Evolutionary conservation across 116 monocot genomes (phyloP), one percentile per base, ranked within the genome.

Genomic region (Iris pallida): DNA sequence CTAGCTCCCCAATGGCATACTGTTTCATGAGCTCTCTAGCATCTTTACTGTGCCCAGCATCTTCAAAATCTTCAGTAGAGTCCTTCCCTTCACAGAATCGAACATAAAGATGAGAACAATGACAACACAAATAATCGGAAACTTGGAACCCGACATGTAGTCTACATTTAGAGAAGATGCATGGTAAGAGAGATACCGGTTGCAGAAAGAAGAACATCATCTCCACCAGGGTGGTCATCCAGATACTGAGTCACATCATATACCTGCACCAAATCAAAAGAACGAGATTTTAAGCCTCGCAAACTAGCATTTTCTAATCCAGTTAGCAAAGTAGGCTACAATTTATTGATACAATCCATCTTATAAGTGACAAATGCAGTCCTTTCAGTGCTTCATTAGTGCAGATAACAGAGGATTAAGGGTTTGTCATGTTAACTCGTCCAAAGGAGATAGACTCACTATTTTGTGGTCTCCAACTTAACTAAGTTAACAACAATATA

Each of bases 161-260:
- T 51, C 13, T 51, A 51, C 7, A 51, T 9, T 51, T 9, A 51
- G 13, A 9, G 13, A 51, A 13, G 13, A 51, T 51, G 49, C 49
- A 9, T 1, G 49, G 49, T 13, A 51, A 51, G 7, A 51, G 49
- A 41, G 12, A 41, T 85, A 96, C 96, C 96, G 46, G 92, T 78
- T 61, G 81, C 80, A 48, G 73, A 52, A 6, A 92, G 71, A n/a
- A 96, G 81, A 64, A 96, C 85, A 75, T 96, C 89, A 73, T 85
- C 92, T 73, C 96, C 96, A 73, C 96, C 96, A 48, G 96, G 96
- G 71, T 96, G 96, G 6, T 96, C 96, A 67, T 89, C 82, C 74
- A 96, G 65, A 74, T 96, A 96, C 10, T 76, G 69, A 4, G 96
- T 86, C 46, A 96, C 92, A 66, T 96, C 96, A 73, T 96, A 96